Evolutionary conservation across 768 basidiomycete genomes (phyloP).

Genomic region (Boletus reticulatus): DNA sequence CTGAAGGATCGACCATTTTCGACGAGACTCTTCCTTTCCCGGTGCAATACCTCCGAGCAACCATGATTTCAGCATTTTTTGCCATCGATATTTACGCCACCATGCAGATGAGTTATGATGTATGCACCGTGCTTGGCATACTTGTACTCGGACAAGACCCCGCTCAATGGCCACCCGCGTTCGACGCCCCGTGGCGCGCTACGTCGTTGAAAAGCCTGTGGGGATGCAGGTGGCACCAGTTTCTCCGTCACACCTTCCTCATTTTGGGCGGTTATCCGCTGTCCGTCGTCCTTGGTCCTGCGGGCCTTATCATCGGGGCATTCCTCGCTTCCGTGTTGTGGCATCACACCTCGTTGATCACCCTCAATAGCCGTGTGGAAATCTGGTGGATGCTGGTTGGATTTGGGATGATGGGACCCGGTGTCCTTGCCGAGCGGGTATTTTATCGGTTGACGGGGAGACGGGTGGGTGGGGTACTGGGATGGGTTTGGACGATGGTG

Average conservation of each 20-base stretch:
- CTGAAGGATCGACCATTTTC: neutral
- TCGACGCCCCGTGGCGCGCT: neutral
- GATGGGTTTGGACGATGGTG: neutral
- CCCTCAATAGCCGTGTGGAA: neutral
- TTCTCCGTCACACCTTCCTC: neutral
- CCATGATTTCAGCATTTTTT: neutral
- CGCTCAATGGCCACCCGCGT: neutral
- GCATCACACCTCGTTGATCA: neutral
- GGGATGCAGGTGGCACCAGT: constrained; percentile 3
- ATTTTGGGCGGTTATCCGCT: neutral
- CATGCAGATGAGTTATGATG: neutral
- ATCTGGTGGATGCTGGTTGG: neutral
- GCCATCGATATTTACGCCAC: neutral
- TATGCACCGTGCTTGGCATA: neutral
- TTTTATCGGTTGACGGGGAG: neutral
- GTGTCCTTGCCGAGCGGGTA: neutral
- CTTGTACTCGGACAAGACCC: constrained; percentile 1
- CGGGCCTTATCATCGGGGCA: neutral
- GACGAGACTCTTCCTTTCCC: neutral
- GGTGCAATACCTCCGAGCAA: neutral
- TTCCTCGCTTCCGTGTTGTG: neutral
- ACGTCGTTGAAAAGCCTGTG: neutral
- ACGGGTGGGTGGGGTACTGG: neutral
- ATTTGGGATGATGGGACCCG: neutral
- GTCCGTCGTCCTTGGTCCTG: neutral